phyloP scores from a whole-genome alignment of 2,329 filamentous ascomycete species.

The Rachicladosporium sp. region DNA sequence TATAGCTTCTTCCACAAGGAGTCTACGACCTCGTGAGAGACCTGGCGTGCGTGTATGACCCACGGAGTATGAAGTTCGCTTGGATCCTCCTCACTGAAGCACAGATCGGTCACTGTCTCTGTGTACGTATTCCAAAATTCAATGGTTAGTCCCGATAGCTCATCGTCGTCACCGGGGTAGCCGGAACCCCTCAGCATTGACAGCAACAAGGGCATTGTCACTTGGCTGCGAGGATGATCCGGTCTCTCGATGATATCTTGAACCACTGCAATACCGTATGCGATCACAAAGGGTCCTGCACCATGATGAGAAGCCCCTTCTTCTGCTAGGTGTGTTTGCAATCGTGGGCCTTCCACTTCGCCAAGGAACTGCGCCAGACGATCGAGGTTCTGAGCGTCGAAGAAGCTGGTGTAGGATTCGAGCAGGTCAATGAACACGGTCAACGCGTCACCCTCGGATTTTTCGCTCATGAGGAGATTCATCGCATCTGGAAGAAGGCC shows the following conservation, averaged over 20 bases:
- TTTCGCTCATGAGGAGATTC: slow-evolving; percentile 46
- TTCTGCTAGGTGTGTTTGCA: slow-evolving; percentile 23
- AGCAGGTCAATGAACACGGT: slow-evolving; percentile 55
- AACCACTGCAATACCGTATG: slow-evolving; percentile 56
- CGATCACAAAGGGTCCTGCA: slow-evolving; percentile 54
- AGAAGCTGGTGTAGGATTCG: slow-evolving; percentile 51
- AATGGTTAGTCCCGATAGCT: slow-evolving; percentile 58
- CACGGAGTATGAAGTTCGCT: slow-evolving; percentile 36
- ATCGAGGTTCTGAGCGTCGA: slow-evolving; percentile 46
- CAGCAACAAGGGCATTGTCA: slow-evolving; percentile 2
- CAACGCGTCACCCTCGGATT: slow-evolving; percentile 47
- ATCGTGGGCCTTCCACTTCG: slow-evolving; percentile 42
- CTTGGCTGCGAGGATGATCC: slow-evolving; percentile 35
- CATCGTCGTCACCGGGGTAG: slow-evolving; percentile 58
- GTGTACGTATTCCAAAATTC: slow-evolving; percentile 78
- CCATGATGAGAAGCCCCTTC: slow-evolving; percentile 45
- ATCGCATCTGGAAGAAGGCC: slow-evolving; percentile 49
- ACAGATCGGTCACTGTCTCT: slow-evolving; percentile 49
- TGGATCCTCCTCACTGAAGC: slow-evolving; percentile 35
- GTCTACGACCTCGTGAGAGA: slow-evolving; percentile 43
- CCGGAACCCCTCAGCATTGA: slow-evolving; percentile 55
- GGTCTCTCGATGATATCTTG: slow-evolving; percentile 45
- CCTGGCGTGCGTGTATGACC: slow-evolving; percentile 45
- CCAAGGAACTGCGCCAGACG: slow-evolving; percentile 48
- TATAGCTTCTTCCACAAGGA: slow-evolving; percentile 20